Evolutionary conservation across 2,329 filamentous ascomycete species (phyloP), one percentile per base, ranked within the genome.

Genomic region (Chlorencoelia australis): DNA sequence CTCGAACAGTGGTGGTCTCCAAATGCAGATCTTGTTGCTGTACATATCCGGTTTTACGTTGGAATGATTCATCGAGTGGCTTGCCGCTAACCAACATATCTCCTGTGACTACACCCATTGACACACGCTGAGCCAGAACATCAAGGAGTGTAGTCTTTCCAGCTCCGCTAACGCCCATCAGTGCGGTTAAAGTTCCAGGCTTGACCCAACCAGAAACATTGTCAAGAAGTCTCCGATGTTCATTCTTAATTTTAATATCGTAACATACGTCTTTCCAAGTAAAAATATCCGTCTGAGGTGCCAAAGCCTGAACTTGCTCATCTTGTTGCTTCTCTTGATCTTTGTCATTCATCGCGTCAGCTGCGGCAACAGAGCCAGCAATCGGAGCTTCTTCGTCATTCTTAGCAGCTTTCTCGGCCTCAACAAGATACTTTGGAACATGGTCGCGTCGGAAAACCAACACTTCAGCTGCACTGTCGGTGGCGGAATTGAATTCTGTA

Each of bases 11-110:
- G 0, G 79, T 77, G 0, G 86, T 94, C 34, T 80, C 70, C 24
- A 94, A 67, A 57, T 95, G 88, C 3, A 95, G 69, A 71, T 95
- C 88, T 58, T 94, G 86, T 58, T 95, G 88, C 55, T 94, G 85
- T 25, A 89, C 87, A 49, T 94, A 94, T 21, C 87, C 88, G 0
- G 85, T 93, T 63, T 89, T 91, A 45, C 87, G 80, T 59, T 94
- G 87, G 70, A 94, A 94, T 1, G 82, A 87, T 27, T 71, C 68
- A 31, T 51, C 45, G 2, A 48, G 42, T 2, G 45, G 45, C 20
- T 51, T 49, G 2, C 53, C 53, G 4, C 43, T 48, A 6, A 56
- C 48, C 1, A 54, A 37, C 80, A 94, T 93, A 49, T 91, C 82
- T 34, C 88, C 88, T 4, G 75, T 78, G 34, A 95, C 84, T 7